Conservation (phyloP, 768 basidiomycete species). For the Amanita phalloides region DNA sequence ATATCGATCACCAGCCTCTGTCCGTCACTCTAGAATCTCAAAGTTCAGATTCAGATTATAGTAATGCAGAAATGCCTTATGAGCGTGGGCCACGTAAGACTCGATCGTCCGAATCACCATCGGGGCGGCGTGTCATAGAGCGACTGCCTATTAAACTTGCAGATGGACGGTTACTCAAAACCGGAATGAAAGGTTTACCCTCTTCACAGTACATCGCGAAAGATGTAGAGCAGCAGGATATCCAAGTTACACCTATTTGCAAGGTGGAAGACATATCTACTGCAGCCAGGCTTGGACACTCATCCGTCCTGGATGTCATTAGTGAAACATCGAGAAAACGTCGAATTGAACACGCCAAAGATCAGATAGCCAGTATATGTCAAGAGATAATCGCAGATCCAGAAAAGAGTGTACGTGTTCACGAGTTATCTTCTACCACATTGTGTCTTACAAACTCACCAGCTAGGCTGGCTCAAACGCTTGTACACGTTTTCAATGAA, state of each 20-base stretch:
- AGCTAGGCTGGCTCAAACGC: slow-evolving; percentile 85
- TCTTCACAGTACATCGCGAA: slow-evolving; percentile 14
- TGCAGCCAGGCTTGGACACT: slow-evolving; percentile 81
- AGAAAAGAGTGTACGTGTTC: slow-evolving; percentile 73
- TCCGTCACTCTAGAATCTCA: slow-evolving; percentile 12
- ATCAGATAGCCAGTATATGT: slow-evolving; percentile 89
- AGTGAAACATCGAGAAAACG: slow-evolving; percentile 51
- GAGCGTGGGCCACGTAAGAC: slow-evolving; percentile 51
- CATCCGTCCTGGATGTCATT: slow-evolving; percentile 65
- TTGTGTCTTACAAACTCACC: neutral
- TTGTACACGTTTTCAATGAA: slow-evolving; percentile 80
- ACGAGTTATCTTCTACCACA: neutral
- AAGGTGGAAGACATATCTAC: slow-evolving; percentile 65
- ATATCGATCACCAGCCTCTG: slow-evolving; percentile 14
- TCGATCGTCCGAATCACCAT: slow-evolving; percentile 31
- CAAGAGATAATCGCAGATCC: slow-evolving; percentile 93
- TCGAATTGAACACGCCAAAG: slow-evolving; percentile 72
- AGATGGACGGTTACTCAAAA: slow-evolving; percentile 64
- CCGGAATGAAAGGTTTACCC: slow-evolving; percentile 24
- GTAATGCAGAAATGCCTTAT: slow-evolving; percentile 68
- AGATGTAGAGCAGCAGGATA: slow-evolving; percentile 20
- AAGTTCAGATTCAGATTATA: slow-evolving; percentile 24
- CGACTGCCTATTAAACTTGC: slow-evolving; percentile 82
- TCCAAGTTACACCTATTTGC: slow-evolving; percentile 11
- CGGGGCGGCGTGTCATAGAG: slow-evolving; percentile 39